phyloP scores from a whole-genome alignment of 1,284 basidiomycete species.

The Taiwanofungus camphoratus region DNA sequence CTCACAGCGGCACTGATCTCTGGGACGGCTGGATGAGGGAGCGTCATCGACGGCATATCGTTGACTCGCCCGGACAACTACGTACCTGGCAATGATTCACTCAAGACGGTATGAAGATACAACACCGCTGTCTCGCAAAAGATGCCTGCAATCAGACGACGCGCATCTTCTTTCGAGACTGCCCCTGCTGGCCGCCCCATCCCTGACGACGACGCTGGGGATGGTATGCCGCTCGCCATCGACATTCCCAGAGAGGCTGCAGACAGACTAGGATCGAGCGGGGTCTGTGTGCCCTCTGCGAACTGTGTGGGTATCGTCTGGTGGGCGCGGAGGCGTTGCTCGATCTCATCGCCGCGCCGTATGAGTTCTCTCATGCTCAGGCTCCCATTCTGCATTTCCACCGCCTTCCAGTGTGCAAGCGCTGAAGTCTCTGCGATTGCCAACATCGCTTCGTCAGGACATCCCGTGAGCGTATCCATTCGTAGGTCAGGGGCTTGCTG shows the following conservation, averaged over 20 bases:
- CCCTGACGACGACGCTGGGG: conserved; percentile 4
- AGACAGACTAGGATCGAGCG: conserved; percentile 34
- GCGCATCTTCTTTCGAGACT: conserved; percentile 8
- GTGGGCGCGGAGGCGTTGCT: conserved; percentile 47
- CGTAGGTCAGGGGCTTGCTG: conserved; percentile 35
- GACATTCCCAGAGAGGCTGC: conserved; percentile 14
- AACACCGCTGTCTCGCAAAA: conserved; percentile 64
- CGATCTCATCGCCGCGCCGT: conserved; percentile 58
- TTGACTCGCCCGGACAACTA: conserved; percentile 9
- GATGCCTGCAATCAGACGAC: conserved; percentile 43
- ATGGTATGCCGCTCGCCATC: conserved; percentile 10
- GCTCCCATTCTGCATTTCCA: conserved; percentile 51
- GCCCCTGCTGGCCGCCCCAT: neutral
- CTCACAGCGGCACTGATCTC: conserved; percentile 60
- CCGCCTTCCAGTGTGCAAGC: conserved; percentile 71
- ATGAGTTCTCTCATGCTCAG: conserved; percentile 69
- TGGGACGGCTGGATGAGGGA: conserved; percentile 49
- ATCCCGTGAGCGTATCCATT: conserved; percentile 66
- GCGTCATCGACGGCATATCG: neutral
- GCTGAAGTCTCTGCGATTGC: conserved; percentile 68
- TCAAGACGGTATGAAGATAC: conserved; percentile 68
- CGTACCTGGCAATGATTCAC: conserved; percentile 60
- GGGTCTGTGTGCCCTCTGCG: conserved; percentile 21
- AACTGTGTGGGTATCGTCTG: conserved; percentile 16
- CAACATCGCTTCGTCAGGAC: conserved; percentile 69